Conservation (phyloP, 2,329 filamentous ascomycete species). For the Gyromitra esculenta region DNA sequence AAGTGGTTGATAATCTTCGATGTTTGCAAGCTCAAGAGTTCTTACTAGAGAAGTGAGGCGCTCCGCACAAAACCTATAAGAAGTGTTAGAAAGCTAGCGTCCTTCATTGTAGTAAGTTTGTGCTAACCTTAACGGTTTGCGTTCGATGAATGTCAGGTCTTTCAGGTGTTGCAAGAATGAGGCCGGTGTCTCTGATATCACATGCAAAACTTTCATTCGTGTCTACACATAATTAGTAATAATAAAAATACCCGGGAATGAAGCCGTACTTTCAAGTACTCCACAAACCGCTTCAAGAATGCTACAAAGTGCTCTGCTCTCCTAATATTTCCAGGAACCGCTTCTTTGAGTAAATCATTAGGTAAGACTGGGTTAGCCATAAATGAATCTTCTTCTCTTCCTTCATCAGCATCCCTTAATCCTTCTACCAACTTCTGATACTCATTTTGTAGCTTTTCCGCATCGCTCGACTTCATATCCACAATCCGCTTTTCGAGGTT, state of each 20-base stretch:
- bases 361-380: slow-evolving; percentile 96
- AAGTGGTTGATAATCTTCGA: slow-evolving; percentile 95
- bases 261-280: slow-evolving; percentile 78
- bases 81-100: slow-evolving; percentile 24
- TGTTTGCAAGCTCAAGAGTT: slow-evolving; percentile 94
- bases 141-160: slow-evolving; percentile 96
- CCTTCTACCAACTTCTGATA: slow-evolving; percentile 96
- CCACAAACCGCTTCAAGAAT: slow-evolving; percentile 95
- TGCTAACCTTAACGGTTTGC: slow-evolving; percentile 77
- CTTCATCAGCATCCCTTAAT: slow-evolving; percentile 85
- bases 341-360: slow-evolving; percentile 92
- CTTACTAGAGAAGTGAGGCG: slow-evolving; percentile 91
- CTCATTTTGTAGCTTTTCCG: slow-evolving; percentile 91
- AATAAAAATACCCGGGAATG: background rate
- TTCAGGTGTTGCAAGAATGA: slow-evolving; percentile 93
- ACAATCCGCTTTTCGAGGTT: slow-evolving; percentile 90
- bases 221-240: slow-evolving; percentile 67
- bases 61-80: slow-evolving; percentile 83
- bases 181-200: slow-evolving; percentile 94
- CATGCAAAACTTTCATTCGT: slow-evolving; percentile 96
- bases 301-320: slow-evolving; percentile 95
- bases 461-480: slow-evolving; percentile 95
- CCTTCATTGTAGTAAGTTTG: background rate
- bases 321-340: slow-evolving; percentile 94
- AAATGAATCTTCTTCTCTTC: slow-evolving; percentile 90